Conservation (phyloP, 306 rosid species). For the Begonia loranthoides region DNA sequence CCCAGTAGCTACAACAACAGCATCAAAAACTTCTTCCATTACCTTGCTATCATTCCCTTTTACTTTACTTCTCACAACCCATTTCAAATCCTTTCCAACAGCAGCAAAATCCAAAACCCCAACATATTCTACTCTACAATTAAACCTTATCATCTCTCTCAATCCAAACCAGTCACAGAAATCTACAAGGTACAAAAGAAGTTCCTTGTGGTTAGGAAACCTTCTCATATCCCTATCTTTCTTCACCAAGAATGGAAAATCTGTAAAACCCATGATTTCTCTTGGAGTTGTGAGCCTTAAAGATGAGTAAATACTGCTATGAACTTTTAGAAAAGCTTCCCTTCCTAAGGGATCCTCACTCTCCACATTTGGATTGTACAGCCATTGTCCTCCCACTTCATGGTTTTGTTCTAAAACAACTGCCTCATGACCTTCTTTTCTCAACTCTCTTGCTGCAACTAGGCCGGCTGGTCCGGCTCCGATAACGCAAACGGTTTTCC, state of each 20-base stretch:
- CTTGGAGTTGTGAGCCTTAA: constrained; percentile 63
- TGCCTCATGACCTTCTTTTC: constrained; percentile 65
- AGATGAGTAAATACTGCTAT: constrained; percentile 62
- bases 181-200: constrained; percentile 50
- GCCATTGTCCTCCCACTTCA: constrained; percentile 95
- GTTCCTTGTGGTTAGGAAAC: constrained; percentile 71
- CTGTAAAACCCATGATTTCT: constrained; percentile 82
- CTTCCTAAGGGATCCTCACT: constrained; percentile 59
- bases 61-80: constrained; percentile 57
- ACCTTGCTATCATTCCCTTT: constrained; percentile 18
- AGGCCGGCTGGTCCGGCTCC: constrained; percentile 91
- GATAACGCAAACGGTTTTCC: constrained; percentile 63
- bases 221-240: constrained; percentile 80
- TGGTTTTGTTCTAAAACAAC: constrained; percentile 65
- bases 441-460: constrained; percentile 73
- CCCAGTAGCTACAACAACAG: constrained; percentile 84
- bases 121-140: constrained; percentile 62
- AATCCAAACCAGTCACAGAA: constrained; percentile 60
- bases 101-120: constrained; percentile 45
- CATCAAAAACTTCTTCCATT: constrained; percentile 67
- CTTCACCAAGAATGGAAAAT: constrained; percentile 59
- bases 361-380: constrained; percentile 53
- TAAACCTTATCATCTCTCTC: constrained; percentile 62
- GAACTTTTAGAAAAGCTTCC: constrained; percentile 34
- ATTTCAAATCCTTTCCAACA: constrained; percentile 40